phyloP scores from a whole-genome alignment of 305 asterid genomes.

The Withania somnifera region DNA sequence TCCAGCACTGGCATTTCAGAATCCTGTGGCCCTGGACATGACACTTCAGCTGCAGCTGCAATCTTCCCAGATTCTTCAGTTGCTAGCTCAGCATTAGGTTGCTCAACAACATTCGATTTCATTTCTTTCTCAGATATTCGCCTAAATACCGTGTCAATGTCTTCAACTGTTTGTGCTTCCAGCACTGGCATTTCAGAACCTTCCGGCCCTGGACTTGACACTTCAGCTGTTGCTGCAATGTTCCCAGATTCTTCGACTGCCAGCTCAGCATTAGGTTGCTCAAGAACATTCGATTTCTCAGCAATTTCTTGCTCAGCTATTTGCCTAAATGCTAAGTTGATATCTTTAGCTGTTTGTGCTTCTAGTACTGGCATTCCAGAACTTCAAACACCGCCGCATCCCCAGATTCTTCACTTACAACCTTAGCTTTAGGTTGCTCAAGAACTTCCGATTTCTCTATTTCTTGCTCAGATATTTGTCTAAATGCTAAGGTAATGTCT shows the following conservation, averaged over 20 bases:
- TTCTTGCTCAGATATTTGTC: background rate
- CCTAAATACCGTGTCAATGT: background rate
- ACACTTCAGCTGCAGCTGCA: background rate
- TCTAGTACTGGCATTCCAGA: conserved; percentile 23
- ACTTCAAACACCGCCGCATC: background rate
- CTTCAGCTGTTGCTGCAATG: background rate
- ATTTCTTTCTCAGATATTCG: background rate
- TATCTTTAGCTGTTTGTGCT: conserved; percentile 25
- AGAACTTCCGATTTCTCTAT: background rate
- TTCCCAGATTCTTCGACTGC: conserved; percentile 10
- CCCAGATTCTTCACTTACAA: background rate
- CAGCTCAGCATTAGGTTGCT: conserved; percentile 11
- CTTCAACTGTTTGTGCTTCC: conserved; percentile 29
- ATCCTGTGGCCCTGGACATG: background rate
- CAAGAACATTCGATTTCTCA: background rate
- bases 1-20: background rate
- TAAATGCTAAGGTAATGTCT: background rate
- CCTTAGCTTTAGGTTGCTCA: background rate
- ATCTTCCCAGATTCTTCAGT: conserved; percentile 6
- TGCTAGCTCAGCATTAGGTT: conserved; percentile 13
- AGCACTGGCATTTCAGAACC: conserved; percentile 18
- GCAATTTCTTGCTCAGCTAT: background rate
- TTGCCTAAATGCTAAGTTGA: background rate
- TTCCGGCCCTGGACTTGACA: conserved; percentile 1
- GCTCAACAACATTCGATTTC: conserved; percentile 3